phyloP scores from a whole-genome alignment of 208 protist species.

The Naegleria lovaniensis region DNA sequence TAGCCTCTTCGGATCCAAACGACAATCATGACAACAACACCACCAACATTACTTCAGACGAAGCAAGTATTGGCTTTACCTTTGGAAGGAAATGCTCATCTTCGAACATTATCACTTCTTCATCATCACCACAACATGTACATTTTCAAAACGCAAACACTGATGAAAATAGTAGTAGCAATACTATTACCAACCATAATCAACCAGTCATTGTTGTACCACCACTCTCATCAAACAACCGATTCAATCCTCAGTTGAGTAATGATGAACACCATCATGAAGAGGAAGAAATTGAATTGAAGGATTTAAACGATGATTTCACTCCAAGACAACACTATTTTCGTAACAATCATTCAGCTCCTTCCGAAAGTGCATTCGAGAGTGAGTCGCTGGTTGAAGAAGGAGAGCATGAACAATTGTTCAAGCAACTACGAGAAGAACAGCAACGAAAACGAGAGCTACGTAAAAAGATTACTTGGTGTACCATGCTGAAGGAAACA shows the following conservation, averaged over 20 bases:
- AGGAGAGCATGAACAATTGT: neutral
- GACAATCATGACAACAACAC: too few relatives aligned
- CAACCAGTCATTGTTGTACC: too few relatives aligned
- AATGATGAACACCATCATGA: neutral
- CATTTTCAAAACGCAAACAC: too few relatives aligned
- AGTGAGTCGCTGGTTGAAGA: neutral
- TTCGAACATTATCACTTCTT: too few relatives aligned
- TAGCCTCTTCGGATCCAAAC: too few relatives aligned
- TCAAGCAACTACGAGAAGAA: neutral
- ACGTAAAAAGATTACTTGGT: neutral
- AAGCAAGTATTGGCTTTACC: too few relatives aligned
- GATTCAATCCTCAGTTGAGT: neutral
- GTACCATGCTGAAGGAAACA: neutral
- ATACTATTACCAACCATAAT: too few relatives aligned
- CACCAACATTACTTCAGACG: too few relatives aligned
- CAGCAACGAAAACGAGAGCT: neutral
- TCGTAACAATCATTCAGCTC: neutral
- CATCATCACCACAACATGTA: too few relatives aligned
- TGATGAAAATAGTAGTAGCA: too few relatives aligned
- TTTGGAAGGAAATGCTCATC: too few relatives aligned
- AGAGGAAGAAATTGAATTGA: neutral
- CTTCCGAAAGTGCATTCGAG: neutral
- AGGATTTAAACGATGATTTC: neutral
- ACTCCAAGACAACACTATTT: neutral
- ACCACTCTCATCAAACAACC: neutral